Conservation (phyloP, 2,329 filamentous ascomycete species). For the Scytalidium lignicola region DNA sequence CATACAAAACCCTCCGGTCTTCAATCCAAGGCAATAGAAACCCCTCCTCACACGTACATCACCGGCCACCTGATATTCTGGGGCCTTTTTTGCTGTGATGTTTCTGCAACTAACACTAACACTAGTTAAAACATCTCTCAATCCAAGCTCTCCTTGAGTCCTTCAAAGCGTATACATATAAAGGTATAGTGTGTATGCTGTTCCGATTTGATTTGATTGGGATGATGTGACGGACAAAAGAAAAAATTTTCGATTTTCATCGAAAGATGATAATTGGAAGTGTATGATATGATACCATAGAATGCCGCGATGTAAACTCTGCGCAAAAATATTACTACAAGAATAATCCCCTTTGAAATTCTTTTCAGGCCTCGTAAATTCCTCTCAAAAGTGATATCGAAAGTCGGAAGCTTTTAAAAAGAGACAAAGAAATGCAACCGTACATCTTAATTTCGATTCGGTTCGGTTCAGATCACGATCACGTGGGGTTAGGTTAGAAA, state of each 20-base stretch:
- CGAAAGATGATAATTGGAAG: background rate
- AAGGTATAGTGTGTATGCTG: background rate
- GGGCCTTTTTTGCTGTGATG: background rate
- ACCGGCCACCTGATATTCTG: too few relatives aligned
- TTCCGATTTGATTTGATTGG: background rate
- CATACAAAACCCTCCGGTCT: too few relatives aligned
- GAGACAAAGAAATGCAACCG: background rate
- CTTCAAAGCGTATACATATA: background rate
- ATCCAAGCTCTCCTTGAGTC: background rate
- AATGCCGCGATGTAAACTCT: background rate
- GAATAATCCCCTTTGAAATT: background rate
- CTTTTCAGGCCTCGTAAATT: background rate
- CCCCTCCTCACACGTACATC: too few relatives aligned
- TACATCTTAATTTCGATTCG: too few relatives aligned
- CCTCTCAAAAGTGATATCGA: background rate
- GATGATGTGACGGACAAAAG: background rate
- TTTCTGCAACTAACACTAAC: background rate
- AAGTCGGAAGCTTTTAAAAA: background rate
- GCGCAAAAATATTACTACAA: background rate
- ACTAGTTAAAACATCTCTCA: background rate
- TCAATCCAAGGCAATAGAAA: too few relatives aligned
- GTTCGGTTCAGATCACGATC: too few relatives aligned
- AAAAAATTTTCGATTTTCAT: background rate
- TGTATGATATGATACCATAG: background rate
- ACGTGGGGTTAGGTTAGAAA: slow-evolving; percentile 53